phyloP scores from a whole-genome alignment of 768 basidiomycete genomes.

The Naganishia antarctica region DNA sequence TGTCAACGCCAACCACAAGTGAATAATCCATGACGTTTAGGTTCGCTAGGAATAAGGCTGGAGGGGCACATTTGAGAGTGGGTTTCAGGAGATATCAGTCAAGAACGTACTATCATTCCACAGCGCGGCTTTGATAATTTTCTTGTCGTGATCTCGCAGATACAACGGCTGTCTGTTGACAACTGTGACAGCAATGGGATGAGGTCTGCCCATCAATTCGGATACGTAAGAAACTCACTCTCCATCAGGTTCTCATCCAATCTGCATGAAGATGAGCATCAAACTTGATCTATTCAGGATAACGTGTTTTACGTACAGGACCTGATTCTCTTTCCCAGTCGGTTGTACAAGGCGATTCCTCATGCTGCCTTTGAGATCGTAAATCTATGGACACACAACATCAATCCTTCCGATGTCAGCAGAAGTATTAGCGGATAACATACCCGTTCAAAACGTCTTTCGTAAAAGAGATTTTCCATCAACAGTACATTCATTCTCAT shows the following conservation, averaged over 20 bases:
- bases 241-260: conserved; percentile 94
- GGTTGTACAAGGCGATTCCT: conserved; percentile 88
- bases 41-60: conserved; percentile 78
- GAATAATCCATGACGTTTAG: conserved; percentile 94
- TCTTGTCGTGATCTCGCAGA: conserved; percentile 91
- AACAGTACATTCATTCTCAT: conserved; percentile 92
- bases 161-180: conserved; percentile 85
- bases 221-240: conserved; percentile 55
- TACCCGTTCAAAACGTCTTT: conserved; percentile 81
- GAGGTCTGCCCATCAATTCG: not conserved
- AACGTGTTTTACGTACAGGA: conserved; percentile 53
- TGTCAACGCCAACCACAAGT: conserved; percentile 90
- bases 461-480: conserved; percentile 90
- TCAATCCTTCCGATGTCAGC: not conserved
- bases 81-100: not conserved
- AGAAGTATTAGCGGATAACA: not conserved
- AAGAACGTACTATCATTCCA: conserved; percentile 68
- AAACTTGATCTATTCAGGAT: conserved; percentile 1
- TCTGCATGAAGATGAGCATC: conserved; percentile 16
- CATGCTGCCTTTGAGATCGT: conserved; percentile 93
- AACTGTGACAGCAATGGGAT: conserved; percentile 53
- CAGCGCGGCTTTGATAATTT: conserved; percentile 80
- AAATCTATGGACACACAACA: conserved; percentile 60
- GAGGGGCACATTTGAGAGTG: not conserved
- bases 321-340: conserved; percentile 85